phyloP scores from a whole-genome alignment of 495 filamentous ascomycete genomes.

The Neurospora sp. region DNA sequence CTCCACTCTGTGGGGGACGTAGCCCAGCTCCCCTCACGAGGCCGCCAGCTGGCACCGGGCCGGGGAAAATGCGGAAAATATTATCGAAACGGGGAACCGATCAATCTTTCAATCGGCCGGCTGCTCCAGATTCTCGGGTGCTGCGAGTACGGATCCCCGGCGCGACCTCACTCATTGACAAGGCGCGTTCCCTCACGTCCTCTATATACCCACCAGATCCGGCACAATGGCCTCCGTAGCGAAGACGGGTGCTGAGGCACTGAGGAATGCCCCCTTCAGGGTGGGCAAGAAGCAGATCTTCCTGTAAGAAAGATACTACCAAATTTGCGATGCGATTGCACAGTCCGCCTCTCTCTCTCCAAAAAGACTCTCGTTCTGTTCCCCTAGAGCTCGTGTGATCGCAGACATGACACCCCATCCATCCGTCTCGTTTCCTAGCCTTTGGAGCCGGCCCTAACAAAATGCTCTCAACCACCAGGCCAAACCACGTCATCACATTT shows the following conservation, averaged over 20 bases:
- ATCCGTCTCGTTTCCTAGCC: not conserved
- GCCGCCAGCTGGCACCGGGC: not conserved
- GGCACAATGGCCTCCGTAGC: not conserved
- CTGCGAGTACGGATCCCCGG: not conserved
- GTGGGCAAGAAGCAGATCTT: constrained; percentile 54
- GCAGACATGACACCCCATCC: not conserved
- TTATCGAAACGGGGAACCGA: not conserved
- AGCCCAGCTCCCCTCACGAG: not conserved
- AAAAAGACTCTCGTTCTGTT: not conserved
- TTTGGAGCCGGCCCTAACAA: not conserved
- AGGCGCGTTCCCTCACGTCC: not conserved
- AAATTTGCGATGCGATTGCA: not conserved
- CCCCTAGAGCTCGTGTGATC: not conserved
- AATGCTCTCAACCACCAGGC: constrained; percentile 37
- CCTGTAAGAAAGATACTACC: constrained; percentile 41
- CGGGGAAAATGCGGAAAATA: not conserved
- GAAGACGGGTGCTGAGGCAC: not conserved
- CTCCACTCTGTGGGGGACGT: not conserved
- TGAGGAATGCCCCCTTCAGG: constrained; percentile 11
- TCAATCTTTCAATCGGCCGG: not conserved
- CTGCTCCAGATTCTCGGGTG: not conserved
- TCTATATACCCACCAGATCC: not conserved
- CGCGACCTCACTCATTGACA: not conserved
- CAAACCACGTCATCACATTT: constrained; percentile 66
- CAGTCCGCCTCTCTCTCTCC: not conserved